Evolutionary conservation across 1,284 basidiomycete genomes (phyloP).

Genomic region (Leccinum angustisporum): DNA sequence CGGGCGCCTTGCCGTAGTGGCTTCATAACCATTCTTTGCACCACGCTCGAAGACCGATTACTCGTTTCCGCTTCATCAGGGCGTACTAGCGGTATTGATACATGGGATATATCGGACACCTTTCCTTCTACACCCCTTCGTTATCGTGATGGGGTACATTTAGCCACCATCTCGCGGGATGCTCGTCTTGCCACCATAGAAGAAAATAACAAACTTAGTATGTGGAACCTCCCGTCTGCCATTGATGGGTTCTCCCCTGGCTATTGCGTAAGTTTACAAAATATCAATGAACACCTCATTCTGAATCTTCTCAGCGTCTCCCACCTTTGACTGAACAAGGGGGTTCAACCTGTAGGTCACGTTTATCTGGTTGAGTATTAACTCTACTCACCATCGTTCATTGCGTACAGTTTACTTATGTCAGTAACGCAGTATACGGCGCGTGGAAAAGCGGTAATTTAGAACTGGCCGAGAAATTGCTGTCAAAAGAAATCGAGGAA

Average conservation of each 20-base stretch:
- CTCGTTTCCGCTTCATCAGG: slow-evolving; percentile 13
- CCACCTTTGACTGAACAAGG: neutral
- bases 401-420: slow-evolving; percentile 9
- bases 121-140: neutral
- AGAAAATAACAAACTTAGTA: neutral
- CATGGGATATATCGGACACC: slow-evolving; percentile 11
- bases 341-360: slow-evolving; percentile 5
- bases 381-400: neutral
- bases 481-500: slow-evolving; percentile 1
- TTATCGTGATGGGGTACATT: neutral
- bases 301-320: slow-evolving; percentile 2
- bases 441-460: slow-evolving; percentile 1
- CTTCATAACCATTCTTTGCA: neutral
- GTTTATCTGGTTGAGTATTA: neutral
- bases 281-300: neutral
- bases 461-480: neutral
- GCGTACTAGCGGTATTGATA: neutral
- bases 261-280: slow-evolving; percentile 3
- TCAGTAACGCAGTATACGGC: neutral
- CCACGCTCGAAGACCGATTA: slow-evolving; percentile 7
- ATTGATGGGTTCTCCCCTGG: neutral
- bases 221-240: neutral
- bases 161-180: slow-evolving; percentile 5
- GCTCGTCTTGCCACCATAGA: slow-evolving; percentile 1
- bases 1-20: neutral